Evolutionary conservation across 305 asterid genomes (phyloP), one percentile per base, ranked within the genome.

Genomic region (Fraxinus dipetala): DNA sequence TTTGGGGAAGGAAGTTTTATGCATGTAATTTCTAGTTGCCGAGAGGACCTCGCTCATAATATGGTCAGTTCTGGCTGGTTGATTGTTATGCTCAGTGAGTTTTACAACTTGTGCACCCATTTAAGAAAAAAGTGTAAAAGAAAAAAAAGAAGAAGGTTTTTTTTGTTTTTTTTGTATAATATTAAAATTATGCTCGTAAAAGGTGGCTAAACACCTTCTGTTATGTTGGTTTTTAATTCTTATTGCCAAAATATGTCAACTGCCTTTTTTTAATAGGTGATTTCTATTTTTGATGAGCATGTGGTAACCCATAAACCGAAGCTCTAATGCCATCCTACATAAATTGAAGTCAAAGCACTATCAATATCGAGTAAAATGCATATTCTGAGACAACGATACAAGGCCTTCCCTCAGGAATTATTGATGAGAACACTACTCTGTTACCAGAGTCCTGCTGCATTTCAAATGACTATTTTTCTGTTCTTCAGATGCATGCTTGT

Each of bases 81-180:
- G 84, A 86, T 87, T 81, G 88, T 87, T 79, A 79, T 90, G 78
- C 88, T 95, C 56, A 86, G 99, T 94, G 85, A 94, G 93, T 87
- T 73, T 86, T 38, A 56, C 82, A 84, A 81, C 75, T 78, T 14
- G 40, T 78, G 73, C 51, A 61, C 75, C 56, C 40, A 80, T 69
- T 63, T 35, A 31, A 83, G 69, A 79, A 79, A 74, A 63, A 74
- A 48, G 30, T 7, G 13, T 30, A 3, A 31, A 0, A 3, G 18
- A 61, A 2, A 1, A 26, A 65, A 63, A 24, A 78, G n/a, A 67
- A 43, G 38, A n/a, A 43, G 75, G 32, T 38, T 22, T 34, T 45
- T n/a, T 40, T 14, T 61, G 45, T n/a, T n/a, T n/a, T n/a, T n/a
- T n/a, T n/a, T 31, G 6, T 35, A 35, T 35, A 35, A 35, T 35